A percentile compares a stretch with the other conserved stretches of the same genome.
phyloP scores from a whole-genome alignment of 805 yeast genomes.

The Candida sithepensis region DNA sequence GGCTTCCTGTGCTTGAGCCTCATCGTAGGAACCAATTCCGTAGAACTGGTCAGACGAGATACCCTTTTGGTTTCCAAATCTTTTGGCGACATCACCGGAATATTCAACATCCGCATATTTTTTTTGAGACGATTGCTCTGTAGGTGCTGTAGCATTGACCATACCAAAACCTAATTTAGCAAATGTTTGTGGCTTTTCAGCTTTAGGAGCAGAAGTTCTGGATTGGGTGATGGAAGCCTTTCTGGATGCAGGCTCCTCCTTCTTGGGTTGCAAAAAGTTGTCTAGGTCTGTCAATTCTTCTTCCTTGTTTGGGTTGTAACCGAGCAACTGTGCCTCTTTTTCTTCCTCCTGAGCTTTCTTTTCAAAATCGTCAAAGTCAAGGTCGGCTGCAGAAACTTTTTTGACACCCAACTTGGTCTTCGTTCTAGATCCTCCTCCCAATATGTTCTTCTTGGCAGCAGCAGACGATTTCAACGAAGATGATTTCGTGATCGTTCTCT shows the following conservation, averaged over 20 bases:
- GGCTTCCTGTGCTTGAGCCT: conserved; percentile 76
- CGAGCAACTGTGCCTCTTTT: conserved; percentile 56
- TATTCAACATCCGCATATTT: conserved; percentile 41
- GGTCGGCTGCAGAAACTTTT: conserved; percentile 47
- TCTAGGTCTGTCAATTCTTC: conserved; percentile 12
- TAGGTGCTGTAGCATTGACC: conserved; percentile 61
- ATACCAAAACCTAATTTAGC: conserved; percentile 90
- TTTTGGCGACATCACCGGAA: conserved; percentile 70
- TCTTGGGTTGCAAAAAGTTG: conserved; percentile 13
- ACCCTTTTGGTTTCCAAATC: conserved; percentile 87
- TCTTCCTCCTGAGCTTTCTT: conserved; percentile 81
- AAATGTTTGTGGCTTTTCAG: conserved; percentile 58
- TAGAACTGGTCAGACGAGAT: conserved; percentile 94
- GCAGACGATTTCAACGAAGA: conserved; percentile 13
- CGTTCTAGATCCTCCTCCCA: conserved; percentile 47
- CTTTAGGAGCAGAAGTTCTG: conserved; percentile 20
- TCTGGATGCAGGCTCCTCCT: conserved; percentile 14
- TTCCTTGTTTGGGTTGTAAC: conserved; percentile 43
- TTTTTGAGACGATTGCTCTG: conserved; percentile 23
- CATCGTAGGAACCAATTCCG: conserved; percentile 83
- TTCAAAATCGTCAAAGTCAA: conserved; percentile 60
- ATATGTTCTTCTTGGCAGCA: conserved; percentile 32
- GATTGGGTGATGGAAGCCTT: conserved; percentile 13
- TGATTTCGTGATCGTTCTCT: conserved; percentile 30
- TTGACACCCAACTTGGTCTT: conserved; percentile 56